Evolutionary conservation across 495 filamentous ascomycete species (phyloP), one percentile per base, ranked within the genome.

Genomic region (Trichoderma virens): DNA sequence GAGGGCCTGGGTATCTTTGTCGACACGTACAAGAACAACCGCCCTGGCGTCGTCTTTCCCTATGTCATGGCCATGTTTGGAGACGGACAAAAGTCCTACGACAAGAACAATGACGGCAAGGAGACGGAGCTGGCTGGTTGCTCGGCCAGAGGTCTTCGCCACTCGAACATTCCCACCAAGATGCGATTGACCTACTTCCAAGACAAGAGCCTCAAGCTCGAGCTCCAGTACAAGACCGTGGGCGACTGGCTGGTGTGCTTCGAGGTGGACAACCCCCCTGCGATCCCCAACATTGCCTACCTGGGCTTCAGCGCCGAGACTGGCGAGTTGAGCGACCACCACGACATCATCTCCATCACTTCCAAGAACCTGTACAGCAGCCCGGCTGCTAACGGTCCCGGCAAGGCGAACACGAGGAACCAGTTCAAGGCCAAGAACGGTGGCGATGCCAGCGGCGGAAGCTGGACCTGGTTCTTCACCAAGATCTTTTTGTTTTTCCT

Each of bases 21-120:
- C 78, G 95, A 99, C 73, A 99, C 95, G 59, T 99, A 99, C 81
- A 99, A 99, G 86, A 99, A 99, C 79, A 96, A 96, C 80, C 86
- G 95, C 20, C 95, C 95, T 9, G 95, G 95, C 11, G 87, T 89
- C 20, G 88, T 95, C 27, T 99, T 99, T 76, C 95, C 95, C 43
- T 98, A 97, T 70, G 89, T 99, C 69, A 96, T 97, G 92, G 95
- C 95, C 61, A 97, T 98, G 94, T 81, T 96, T 71, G 94, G 85
- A 23, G 94, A 99, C 74, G 92, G 94, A 34, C 78, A 90, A 73
- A 96, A 89, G 32, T 77, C 81, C 23, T 99, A 99, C 76, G 91
- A 97, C 77, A 90, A 97, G 75, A 88, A 86, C 67, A 93, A 93
- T 69, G 95, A 99, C 73, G 95, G 95, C 67, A 97, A 97, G 80